Percentiles rank a stretch among this genome's conserved stretches.
These are phyloP conservation scores for Ophiostoma ips DNA, from an alignment of 2,329 filamentous ascomycete species.

Conservation along the genomic window DNA sequence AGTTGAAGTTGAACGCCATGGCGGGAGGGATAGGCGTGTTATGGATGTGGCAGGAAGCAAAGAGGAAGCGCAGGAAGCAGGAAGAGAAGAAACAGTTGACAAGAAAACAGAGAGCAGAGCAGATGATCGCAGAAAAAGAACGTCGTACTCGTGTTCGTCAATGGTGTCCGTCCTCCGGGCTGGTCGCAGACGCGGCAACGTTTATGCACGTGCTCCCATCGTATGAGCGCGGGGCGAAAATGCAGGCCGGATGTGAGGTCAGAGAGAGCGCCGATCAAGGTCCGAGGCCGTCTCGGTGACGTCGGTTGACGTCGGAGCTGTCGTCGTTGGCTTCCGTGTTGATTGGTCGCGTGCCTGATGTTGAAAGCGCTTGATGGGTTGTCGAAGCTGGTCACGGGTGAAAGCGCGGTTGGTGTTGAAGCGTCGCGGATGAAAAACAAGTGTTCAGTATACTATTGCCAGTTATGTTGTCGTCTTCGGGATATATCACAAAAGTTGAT, in stretches of 20 bases:
- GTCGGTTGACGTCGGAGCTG: not conserved
- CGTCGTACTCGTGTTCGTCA: too few relatives aligned
- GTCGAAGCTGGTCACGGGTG: not conserved
- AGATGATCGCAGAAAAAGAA: not conserved
- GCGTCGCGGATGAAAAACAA: not conserved
- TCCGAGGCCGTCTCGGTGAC: not conserved
- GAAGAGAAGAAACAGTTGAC: too few relatives aligned
- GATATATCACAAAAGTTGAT: not conserved
- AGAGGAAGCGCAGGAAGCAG: too few relatives aligned
- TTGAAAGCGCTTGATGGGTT: too few relatives aligned
- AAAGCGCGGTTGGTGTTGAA: not conserved
- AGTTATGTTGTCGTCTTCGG: not conserved
- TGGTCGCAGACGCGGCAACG: not conserved
- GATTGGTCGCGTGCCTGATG: not conserved
- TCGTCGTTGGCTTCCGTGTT: not conserved
- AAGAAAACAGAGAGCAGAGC: not conserved
- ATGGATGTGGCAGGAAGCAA: not conserved
- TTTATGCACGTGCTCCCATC: slow-evolving; percentile 6
- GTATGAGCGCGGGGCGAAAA: not conserved
- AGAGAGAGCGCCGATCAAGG: too few relatives aligned
- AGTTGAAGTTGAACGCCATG: slow-evolving; percentile 99
- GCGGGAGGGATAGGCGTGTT: not conserved
- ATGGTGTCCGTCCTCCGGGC: slow-evolving; percentile 2
- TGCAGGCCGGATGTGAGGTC: not conserved
- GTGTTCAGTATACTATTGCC: too few relatives aligned